Evolutionary conservation across 306 rosid species (phyloP).

Genomic region (Cicer pinnatifidum): DNA sequence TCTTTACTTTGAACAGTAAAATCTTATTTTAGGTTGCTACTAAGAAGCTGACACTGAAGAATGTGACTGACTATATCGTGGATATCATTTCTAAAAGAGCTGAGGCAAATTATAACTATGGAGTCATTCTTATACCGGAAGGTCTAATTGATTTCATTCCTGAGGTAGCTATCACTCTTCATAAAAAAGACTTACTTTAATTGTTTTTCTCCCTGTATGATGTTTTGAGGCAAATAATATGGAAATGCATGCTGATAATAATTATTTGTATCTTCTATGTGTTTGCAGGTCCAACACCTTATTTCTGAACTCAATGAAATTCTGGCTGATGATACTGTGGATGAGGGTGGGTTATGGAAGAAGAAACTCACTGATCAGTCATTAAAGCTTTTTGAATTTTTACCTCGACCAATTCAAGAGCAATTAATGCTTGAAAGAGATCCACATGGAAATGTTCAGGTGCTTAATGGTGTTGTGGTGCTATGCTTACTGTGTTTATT

Average conservation of each 20-base stretch:
- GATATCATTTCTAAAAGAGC: conserved; percentile 79
- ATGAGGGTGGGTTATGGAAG: conserved; percentile 87
- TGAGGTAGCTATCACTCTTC: conserved; percentile 63
- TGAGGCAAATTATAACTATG: conserved; percentile 85
- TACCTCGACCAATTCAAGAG: conserved; percentile 92
- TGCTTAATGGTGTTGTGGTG: conserved; percentile 40
- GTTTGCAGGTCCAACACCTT: conserved; percentile 83
- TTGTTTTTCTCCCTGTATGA: conserved; percentile 16
- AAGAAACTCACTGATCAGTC: conserved; percentile 83
- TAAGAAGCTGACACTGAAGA: conserved; percentile 86
- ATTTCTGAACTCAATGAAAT: conserved; percentile 96
- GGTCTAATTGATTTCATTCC: conserved; percentile 99
- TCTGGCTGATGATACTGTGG: conserved; percentile 76
- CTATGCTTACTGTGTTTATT: conserved; percentile 41
- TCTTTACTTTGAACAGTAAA: conserved; percentile 37
- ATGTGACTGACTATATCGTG: conserved; percentile 91
- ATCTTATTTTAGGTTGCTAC: conserved; percentile 79
- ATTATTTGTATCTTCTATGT: conserved; percentile 17
- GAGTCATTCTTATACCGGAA: conserved; percentile 97
- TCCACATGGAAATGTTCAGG: conserved; percentile 99
- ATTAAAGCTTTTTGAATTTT: conserved; percentile 77
- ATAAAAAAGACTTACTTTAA: conserved; percentile 14
- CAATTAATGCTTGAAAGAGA: conserved; percentile 99
- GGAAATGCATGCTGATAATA: conserved; percentile 12
- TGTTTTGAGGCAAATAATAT: conserved; percentile 20